Conservation (phyloP, 768 basidiomycete species). For the Boletus vermiculosoides region DNA sequence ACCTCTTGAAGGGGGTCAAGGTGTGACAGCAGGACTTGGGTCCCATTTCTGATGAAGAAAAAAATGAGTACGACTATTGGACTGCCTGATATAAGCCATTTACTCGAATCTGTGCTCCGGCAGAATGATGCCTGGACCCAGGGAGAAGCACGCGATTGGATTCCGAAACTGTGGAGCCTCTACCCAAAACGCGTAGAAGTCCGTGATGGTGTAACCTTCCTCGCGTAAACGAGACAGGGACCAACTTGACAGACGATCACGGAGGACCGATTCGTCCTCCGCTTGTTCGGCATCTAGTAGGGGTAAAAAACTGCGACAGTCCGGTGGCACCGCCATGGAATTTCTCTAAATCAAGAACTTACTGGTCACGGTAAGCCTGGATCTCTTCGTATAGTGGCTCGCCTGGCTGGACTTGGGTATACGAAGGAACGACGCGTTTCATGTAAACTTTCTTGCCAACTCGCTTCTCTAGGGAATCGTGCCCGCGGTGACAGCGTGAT, state of each 20-base stretch:
- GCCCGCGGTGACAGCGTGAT: slow-evolving; percentile 37
- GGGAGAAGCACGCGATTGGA: slow-evolving; percentile 61
- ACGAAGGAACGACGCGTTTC: slow-evolving; percentile 41
- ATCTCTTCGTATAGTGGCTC: slow-evolving; percentile 51
- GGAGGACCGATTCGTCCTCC: slow-evolving; percentile 58
- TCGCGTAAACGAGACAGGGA: slow-evolving; percentile 52
- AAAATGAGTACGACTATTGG: neutral
- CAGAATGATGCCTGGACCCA: slow-evolving; percentile 61
- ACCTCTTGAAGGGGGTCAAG: slow-evolving; percentile 59
- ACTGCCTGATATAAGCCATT: slow-evolving; percentile 22
- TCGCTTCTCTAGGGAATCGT: slow-evolving; percentile 11
- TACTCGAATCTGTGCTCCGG: slow-evolving; percentile 73
- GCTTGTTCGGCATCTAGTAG: slow-evolving; percentile 58
- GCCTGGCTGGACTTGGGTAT: slow-evolving; percentile 31
- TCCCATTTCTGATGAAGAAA: slow-evolving; percentile 56
- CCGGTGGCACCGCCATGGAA: neutral
- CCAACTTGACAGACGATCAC: slow-evolving; percentile 69
- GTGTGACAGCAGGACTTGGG: slow-evolving; percentile 62
- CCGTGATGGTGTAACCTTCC: slow-evolving; percentile 75
- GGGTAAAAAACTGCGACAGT: slow-evolving; percentile 43
- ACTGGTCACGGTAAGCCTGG: slow-evolving; percentile 56
- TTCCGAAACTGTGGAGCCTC: slow-evolving; percentile 61
- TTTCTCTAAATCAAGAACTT: slow-evolving; percentile 10
- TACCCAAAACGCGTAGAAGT: slow-evolving; percentile 66
- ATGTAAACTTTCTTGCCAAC: slow-evolving; percentile 25